Conservation (phyloP, 805 yeast species). For the Wickerhamiella brachini region DNA sequence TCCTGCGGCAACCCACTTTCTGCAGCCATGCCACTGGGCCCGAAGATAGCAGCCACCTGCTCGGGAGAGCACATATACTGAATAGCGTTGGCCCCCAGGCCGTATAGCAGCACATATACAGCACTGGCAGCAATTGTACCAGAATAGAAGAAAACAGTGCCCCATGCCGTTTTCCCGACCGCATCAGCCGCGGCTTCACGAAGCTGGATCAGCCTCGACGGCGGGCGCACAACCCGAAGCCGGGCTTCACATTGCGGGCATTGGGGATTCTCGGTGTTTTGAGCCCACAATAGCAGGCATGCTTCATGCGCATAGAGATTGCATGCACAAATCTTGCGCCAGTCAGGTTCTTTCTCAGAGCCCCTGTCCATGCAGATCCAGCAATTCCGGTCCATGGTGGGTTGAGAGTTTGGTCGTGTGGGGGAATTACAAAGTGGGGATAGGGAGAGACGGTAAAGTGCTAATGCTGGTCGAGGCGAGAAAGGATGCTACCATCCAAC, state of each 20-base stretch:
- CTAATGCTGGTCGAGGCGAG: too few relatives aligned
- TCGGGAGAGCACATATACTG: conserved; percentile 19
- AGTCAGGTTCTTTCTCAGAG: conserved; percentile 16
- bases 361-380: conserved; percentile 6
- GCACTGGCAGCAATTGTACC: background rate
- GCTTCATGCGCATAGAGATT: conserved; percentile 33
- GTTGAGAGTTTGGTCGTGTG: background rate
- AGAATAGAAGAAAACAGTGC: conserved; percentile 6
- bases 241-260: conserved; percentile 25
- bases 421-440: background rate
- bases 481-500: too few relatives aligned
- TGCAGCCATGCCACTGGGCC: conserved; percentile 6
- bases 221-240: conserved; percentile 10
- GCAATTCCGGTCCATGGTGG: conserved; percentile 1
- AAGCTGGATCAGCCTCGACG: background rate
- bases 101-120: conserved; percentile 18
- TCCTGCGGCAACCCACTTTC: conserved; percentile 5
- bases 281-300: conserved; percentile 32
- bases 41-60: conserved; percentile 17
- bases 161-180: background rate
- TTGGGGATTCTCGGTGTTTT: conserved; percentile 19
- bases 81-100: conserved; percentile 20
- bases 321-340: conserved; percentile 35
- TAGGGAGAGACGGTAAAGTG: background rate
- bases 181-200: background rate